Evolutionary conservation across 75 land plant species (phyloP).

Genomic region (Picea glauca): DNA sequence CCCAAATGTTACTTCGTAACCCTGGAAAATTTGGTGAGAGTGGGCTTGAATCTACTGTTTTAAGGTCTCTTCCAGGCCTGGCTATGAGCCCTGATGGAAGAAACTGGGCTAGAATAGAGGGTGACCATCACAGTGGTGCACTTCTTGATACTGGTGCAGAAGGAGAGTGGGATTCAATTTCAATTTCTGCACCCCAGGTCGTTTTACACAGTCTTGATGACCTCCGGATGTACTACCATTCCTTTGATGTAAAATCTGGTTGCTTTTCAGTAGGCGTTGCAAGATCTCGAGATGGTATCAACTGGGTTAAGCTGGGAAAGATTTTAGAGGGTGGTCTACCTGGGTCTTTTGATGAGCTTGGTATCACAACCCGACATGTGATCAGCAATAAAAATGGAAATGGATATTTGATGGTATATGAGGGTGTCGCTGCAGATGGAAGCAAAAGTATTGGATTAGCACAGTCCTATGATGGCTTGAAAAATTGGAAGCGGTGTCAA

Average conservation of each 20-base stretch:
- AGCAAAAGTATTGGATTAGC: no score
- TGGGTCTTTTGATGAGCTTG: conserved; percentile 56
- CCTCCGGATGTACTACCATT: conserved; percentile 80
- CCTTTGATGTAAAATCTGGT: conserved; percentile 39
- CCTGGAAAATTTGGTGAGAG: conserved; percentile 3
- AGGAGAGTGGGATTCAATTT: conserved; percentile 68
- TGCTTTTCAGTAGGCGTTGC: conserved; percentile 54
- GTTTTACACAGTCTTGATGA: conserved; percentile 49
- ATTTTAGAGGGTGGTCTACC: conserved; percentile 44
- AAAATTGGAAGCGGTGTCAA: no score
- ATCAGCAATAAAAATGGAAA: conserved; percentile 22
- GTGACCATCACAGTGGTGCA: conserved; percentile 78
- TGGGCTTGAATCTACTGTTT: conserved; percentile 5
- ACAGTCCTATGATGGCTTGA: no score
- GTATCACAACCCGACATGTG: conserved; percentile 45
- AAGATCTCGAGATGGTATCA: conserved; percentile 70
- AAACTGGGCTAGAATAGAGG: conserved; percentile 80
- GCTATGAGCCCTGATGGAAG: conserved; percentile 78
- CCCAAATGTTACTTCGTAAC: conserved; percentile 11
- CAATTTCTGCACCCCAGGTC: conserved; percentile 56
- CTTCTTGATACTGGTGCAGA: conserved; percentile 64
- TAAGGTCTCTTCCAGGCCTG: conserved; percentile 60
- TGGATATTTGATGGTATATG: conserved; percentile 71
- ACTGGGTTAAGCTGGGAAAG: conserved; percentile 80
- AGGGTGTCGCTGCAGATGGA: conserved; percentile 45